Evolutionary conservation across 331 rosid species (phyloP).

Genomic region (Rhamnella rubrinervis): DNA sequence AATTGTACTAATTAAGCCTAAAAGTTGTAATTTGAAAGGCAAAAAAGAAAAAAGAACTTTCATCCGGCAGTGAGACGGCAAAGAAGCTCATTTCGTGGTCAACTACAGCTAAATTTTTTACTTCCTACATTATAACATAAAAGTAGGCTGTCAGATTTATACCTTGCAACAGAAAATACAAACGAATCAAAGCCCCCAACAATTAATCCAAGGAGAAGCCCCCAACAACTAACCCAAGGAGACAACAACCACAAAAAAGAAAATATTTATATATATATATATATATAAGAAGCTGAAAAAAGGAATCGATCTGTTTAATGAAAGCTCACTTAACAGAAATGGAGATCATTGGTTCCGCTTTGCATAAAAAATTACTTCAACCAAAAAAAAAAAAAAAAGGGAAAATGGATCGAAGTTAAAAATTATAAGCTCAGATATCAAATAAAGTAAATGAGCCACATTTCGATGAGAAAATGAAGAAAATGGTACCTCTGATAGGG

Average conservation of each 20-base stretch:
- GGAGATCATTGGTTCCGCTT: neutral
- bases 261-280: neutral
- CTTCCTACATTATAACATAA: too few relatives aligned
- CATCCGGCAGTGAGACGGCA: neutral
- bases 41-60: neutral
- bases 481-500: constrained; percentile 67
- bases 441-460: neutral
- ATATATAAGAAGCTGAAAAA: too few relatives aligned
- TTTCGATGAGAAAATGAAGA: neutral
- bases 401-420: neutral
- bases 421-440: neutral
- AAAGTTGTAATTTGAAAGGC: too few relatives aligned
- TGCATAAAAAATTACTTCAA: neutral
- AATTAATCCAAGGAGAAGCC: too few relatives aligned
- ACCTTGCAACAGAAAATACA: too few relatives aligned
- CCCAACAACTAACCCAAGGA: neutral
- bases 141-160: too few relatives aligned
- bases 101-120: too few relatives aligned
- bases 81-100: neutral
- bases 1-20: neutral
- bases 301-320: too few relatives aligned
- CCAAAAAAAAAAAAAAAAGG: too few relatives aligned
- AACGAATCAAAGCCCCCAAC: too few relatives aligned
- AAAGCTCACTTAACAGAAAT: neutral
- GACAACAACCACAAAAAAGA: neutral